Conservation (phyloP, 164 flowering plant species). For the Cinnamomum micranthum region DNA sequence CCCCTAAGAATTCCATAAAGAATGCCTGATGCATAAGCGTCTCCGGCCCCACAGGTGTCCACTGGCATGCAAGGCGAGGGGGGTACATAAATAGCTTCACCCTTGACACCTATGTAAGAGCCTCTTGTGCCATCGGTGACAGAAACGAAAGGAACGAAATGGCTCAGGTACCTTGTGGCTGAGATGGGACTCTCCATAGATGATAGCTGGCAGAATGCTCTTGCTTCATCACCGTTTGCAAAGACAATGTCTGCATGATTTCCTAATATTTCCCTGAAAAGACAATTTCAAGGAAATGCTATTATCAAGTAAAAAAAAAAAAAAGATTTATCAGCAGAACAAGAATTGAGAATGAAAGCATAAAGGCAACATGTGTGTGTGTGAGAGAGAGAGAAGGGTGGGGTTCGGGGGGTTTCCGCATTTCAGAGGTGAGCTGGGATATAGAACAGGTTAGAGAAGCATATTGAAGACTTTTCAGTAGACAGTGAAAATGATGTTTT, state of each 20-base stretch:
- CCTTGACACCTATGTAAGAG: constrained; percentile 86
- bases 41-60: constrained; percentile 97
- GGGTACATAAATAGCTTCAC: constrained; percentile 84
- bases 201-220: constrained; percentile 44
- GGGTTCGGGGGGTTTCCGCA: rapidly evolving
- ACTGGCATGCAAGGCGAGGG: constrained; percentile 75
- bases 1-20: constrained; percentile 72
- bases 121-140: constrained; percentile 88
- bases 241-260: constrained; percentile 83
- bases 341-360: no score
- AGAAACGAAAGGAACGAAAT: constrained; percentile 76
- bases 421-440: no score
- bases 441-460: no score
- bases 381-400: no score
- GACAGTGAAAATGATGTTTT: no score
- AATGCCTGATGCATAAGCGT: constrained; percentile 94
- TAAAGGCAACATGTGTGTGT: no score
- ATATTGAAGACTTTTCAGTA: no score
- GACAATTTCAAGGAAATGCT: background rate
- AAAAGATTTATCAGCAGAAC: no score
- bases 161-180: constrained; percentile 80
- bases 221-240: constrained; percentile 90
- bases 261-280: constrained; percentile 72
- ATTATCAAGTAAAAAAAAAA: no score
- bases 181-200: constrained; percentile 64